Evolutionary conservation across 768 basidiomycete species (phyloP), one percentile per base, ranked within the genome.

Genomic region (Leccinum olivaceopallidum): DNA sequence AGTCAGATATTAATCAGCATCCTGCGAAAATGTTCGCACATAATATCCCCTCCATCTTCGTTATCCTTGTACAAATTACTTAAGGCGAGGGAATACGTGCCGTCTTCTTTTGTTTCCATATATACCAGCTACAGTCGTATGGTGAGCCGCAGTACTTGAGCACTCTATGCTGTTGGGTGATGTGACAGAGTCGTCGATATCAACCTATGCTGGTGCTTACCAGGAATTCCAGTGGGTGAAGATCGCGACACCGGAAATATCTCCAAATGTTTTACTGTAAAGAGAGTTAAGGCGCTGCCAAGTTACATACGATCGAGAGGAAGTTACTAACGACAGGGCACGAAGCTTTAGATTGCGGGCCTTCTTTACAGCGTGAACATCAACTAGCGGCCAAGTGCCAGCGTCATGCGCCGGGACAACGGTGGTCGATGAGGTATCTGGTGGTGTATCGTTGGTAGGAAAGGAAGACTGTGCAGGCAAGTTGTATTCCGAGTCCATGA

Each of bases 11-110:
- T 24, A 3, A n/a, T 34, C 4, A n/a, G 30, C 6, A 16, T 62
- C 26, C 14, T 7, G 24, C 10, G 16, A 51, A 53, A 52, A 32
- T 18, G 9, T 52, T 2, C 67, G 36, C 56, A 74, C 73, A 74
- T 61, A 5, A 69, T 52, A 20, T 73, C 67, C 1, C 71, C 71
- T 0, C 59, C 60, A 42, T 73, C 71, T 44, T 69, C 60, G 24
- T 73, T 49, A 30, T 74, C 71, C 48, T 48, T 7, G 57, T 74
- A 72, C 8, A 6, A 12, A 32, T n/a, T 5, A 2, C 73, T 71
- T 22, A 73, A 4, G 9, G 39, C 60, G 36, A 74, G 34, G 20
- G 71, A 73, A 24, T 18, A 65, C 1, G 26, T 55, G 10, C 73
- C 71, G 0, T 58, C 13, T 6, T 26, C 1, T 18, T 4, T 5